Base-by-base conservation (phyloP, 371 early-diverging fungal genomes). In the Rhizomucor pusillus region DNA sequence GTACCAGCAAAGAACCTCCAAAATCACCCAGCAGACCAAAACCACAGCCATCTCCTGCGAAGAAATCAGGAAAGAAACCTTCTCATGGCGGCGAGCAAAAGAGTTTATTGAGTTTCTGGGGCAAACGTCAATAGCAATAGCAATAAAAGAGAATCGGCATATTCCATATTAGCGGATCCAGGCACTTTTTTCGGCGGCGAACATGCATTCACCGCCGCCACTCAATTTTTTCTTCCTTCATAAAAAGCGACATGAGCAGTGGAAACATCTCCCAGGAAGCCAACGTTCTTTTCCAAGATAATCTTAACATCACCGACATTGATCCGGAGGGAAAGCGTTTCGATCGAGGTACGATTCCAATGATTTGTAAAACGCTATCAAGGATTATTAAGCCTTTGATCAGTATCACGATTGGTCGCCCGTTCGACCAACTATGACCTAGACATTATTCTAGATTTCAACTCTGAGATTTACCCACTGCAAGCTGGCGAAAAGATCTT, bases 321-420 rank as follows among this genome's bases (percentile, higher is more conserved):
- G 91, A 95, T 79, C 85, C 85, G 54, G 89, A 87, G 54, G 97
- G 93, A 54, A 94, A 92, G 71, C 90, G 91, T 63, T 97, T 97
- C 63, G 96, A 95, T 71, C 80, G 93, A 73, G 93, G 91, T 90
- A 82, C n/a, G 45, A 10, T 34, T 23, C 23, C 22, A 12, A 18
- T 4, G 12, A 11, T 23, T 13, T 29, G 29, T 3, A 29, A 7
- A 7, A 29, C 3, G 29, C 29, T 5, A 7, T 29, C 5, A 29
- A 29, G 7, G n/a, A 29, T 3, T 29, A 29, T 7, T 29, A 29
- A 18, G 24, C 11, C n/a, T 37, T 14, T 16, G 22, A 49, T n/a
- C 46, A 91, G 96, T 98, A 4, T 94, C 95, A 25, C 89, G 98
- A 22, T 79, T 97, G 54, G 71, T 81, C 40, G 94, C 88, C n/a